Evolutionary conservation across 139 green algal genomes (phyloP).

Genomic region (Chlamydomonas sp.): DNA sequence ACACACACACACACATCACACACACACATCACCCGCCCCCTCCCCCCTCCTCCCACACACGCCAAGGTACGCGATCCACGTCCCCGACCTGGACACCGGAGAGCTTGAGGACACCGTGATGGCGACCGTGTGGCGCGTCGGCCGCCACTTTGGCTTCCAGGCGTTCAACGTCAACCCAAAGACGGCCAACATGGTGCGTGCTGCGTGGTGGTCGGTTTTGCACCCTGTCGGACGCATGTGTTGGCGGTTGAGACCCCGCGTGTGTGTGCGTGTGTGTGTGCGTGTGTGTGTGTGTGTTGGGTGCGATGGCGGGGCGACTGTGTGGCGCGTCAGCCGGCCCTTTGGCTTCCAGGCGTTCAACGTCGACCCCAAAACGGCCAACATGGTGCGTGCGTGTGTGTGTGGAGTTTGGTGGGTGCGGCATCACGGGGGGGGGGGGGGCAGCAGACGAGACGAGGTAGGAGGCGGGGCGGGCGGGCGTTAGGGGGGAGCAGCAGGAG

Average conservation of each 20-base stretch:
- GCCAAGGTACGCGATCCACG: constrained; percentile 1
- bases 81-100: constrained; percentile 20
- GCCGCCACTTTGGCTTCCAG: constrained; percentile 67
- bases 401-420: neutral
- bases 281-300: no score
- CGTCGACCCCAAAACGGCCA: constrained; percentile 41
- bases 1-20: no score
- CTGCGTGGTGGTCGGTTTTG: neutral
- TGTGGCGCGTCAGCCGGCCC: constrained; percentile 49
- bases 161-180: constrained; percentile 61
- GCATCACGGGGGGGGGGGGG: no score
- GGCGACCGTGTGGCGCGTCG: constrained; percentile 48
- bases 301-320: no score
- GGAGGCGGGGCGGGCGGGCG: no score
- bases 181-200: constrained; percentile 28
- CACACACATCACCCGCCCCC: no score
- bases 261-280: neutral
- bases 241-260: neutral
- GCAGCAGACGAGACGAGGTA: no score
- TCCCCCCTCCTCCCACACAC: no score
- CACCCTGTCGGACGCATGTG: constrained; percentile 2
- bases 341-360: constrained; percentile 78
- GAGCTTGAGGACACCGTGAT: constrained; percentile 32
- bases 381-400: constrained; percentile 11
- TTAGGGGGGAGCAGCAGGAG: no score